Base-by-base conservation (phyloP, 768 basidiomycete species). In the Kwoniella mangroviensis region DNA sequence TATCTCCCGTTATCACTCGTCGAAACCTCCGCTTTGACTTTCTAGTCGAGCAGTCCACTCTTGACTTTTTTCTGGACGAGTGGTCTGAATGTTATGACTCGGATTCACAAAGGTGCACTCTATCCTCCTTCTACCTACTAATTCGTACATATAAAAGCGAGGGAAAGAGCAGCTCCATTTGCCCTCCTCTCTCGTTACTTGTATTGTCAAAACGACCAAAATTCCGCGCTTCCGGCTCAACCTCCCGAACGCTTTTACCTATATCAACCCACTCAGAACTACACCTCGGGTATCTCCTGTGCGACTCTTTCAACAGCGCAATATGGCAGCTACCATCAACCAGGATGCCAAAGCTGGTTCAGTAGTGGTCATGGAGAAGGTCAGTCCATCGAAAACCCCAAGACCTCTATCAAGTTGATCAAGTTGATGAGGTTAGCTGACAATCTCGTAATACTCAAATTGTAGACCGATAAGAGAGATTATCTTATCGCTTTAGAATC, bases 401-500 rank as follows among this genome's bases (percentile, higher is more conserved):
- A 28, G 28, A 28, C 28, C 28, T 28, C 28, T 28, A 28, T 34
- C 34, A 34, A 34, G 6, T 34, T 34, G 34, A 28, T 34, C 34
- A 34, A 34, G 6, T 34, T 34, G 34, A 34, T 7, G 34, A 34
- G 34, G 34, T 7, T 1, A 60, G 51, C 42, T 57, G 22, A 34
- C 63, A 26, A 34, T 34, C 6, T 34, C 34, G 34, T 34, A 34
- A 49, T 49, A 19, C 22, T 42, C n/a, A 2, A 28, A 34, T 12
- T 57, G 56, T 83, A 98, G 93, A 98, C 96, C 17, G 92, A 88
- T 78, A 99, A 98, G 83, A 88, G 97, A 82, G 97, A 99, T 85
- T 86, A 90, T 76, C 84, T 99, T 63, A 90, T 88, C 79, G 86
- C 87, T 22, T 85, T 98, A 67, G 97, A 98, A 84, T 88, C 89